These are phyloP conservation scores for Rhizopogon roseolus DNA, from an alignment of 768 basidiomycete genomes.

Conservation along the genomic window DNA sequence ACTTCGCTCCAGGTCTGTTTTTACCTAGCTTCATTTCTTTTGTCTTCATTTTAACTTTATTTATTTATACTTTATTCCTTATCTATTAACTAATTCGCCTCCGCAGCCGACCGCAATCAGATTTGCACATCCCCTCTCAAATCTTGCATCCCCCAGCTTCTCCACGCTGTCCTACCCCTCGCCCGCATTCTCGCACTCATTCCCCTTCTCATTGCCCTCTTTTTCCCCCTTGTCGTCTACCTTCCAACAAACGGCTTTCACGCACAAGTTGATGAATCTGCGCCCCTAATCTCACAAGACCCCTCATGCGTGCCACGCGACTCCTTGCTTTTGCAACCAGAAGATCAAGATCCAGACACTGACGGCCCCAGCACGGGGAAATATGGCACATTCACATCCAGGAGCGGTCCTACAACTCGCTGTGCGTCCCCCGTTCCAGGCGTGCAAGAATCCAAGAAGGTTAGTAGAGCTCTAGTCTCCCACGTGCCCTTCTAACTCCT, in stretches of 20 bases:
- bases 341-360: slow-evolving; percentile 12
- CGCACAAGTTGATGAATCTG: slow-evolving; percentile 14
- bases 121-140: slow-evolving; percentile 20
- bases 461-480: background rate
- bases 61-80: background rate
- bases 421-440: slow-evolving; percentile 38
- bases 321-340: slow-evolving; percentile 53
- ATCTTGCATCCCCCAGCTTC: slow-evolving; percentile 28
- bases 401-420: slow-evolving; percentile 43
- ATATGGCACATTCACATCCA: slow-evolving; percentile 52
- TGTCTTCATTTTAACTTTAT: too few relatives aligned
- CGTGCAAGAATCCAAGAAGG: background rate
- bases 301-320: slow-evolving; percentile 17
- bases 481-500: too few relatives aligned
- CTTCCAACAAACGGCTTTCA: slow-evolving; percentile 29
- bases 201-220: slow-evolving; percentile 55
- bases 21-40: slow-evolving; percentile 7
- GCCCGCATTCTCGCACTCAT: slow-evolving; percentile 62
- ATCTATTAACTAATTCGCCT: background rate
- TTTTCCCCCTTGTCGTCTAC: slow-evolving; percentile 64
- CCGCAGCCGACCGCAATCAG: slow-evolving; percentile 8
- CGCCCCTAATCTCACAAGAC: slow-evolving; percentile 21
- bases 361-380: slow-evolving; percentile 44
- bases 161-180: slow-evolving; percentile 53
- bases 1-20: slow-evolving; percentile 30